Percentiles rank a stretch among this genome's conserved stretches.
Conservation (phyloP, 768 basidiomycete genomes). For the Trametopsis cervina region DNA sequence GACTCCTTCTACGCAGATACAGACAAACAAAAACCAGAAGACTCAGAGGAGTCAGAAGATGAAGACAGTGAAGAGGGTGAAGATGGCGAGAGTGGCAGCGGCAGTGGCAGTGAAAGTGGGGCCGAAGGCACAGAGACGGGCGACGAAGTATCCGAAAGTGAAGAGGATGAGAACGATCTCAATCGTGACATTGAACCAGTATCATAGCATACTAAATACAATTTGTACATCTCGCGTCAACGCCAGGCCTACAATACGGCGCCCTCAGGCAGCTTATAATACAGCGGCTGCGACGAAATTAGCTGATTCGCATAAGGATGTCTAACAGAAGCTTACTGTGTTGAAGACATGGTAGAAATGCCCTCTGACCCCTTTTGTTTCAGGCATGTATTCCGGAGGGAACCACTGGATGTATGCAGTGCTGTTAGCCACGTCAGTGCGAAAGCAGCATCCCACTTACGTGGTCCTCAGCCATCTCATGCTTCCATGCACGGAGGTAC, state of each 20-base stretch:
- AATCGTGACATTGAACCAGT: too few species aligned
- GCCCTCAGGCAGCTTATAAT: constrained; percentile 33
- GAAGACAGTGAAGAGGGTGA: constrained; percentile 20
- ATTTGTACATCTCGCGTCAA: background rate
- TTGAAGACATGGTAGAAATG: constrained; percentile 76
- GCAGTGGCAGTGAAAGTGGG: constrained; percentile 14
- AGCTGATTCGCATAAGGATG: background rate
- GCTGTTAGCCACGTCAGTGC: background rate
- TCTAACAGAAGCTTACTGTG: constrained; percentile 38
- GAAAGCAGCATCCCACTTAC: constrained; percentile 30
- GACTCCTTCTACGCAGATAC: constrained; percentile 67
- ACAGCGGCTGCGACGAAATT: constrained; percentile 26
- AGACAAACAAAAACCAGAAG: constrained; percentile 23
- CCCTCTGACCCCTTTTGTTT: constrained; percentile 54
- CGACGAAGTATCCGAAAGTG: constrained; percentile 26
- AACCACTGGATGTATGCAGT: constrained; percentile 56
- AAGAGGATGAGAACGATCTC: constrained; percentile 11
- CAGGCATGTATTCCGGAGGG: constrained; percentile 62
- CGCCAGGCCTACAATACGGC: constrained; percentile 22
- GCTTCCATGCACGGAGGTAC: constrained; percentile 62
- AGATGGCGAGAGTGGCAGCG: constrained; percentile 17
- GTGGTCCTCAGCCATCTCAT: constrained; percentile 56
- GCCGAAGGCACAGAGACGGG: constrained; percentile 14
- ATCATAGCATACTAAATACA: too few species aligned
- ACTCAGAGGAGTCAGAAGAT: constrained; percentile 17